Evolutionary conservation across 768 basidiomycete species (phyloP), one percentile per base, ranked within the genome.

Genomic region (Mycena sanguinolenta): DNA sequence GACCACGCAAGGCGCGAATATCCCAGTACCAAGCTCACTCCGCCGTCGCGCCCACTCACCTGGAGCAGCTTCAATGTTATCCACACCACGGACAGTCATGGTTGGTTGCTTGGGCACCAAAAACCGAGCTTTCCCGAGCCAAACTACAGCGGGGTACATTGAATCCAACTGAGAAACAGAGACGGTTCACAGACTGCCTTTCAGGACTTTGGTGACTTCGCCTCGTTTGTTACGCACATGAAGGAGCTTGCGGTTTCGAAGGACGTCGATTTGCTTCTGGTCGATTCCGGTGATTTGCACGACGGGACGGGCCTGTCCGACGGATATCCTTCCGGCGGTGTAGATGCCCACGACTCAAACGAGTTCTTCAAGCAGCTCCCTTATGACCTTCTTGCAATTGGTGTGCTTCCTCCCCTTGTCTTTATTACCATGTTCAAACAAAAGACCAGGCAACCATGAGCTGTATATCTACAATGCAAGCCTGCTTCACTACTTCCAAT

Each of bases 141-240:
- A 0, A 91, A 92, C 77, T 94, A 92, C 79, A 88, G 87, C 67
- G 90, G 88, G 39, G 32, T 34, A 34, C 10, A 34, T 34, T 34
- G 32, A 34, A 34, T 34, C 32, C 32, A 34, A 34, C 10, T 34
- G 32, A 34, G n/a, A 34, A 34, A 4, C 32, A 34, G 10, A 34
- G 10, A 34, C 32, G 32, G 32, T 34, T 34, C 10, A 10, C 32
- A 34, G 32, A 34, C 32, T 10, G 32, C 10, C 4, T 34, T 34
- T 10, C 10, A 34, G 17, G 89, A 91, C 75, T 85, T 91, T 30
- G 95, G 95, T n/a, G 94, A 95, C 73, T 92, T 96, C 76, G 86
- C 91, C 44, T 94, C 92, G n/a, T 98, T 97, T 73, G 91, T 95
- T 17, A 74, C 87, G 2, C 93, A 94, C 68, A 92, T 97, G 91